A percentile compares a stretch with the other conserved stretches of the same genome.
These are phyloP conservation scores for Monosporozyma solicola DNA, from an alignment of 805 yeast species.

Conservation along the genomic window DNA sequence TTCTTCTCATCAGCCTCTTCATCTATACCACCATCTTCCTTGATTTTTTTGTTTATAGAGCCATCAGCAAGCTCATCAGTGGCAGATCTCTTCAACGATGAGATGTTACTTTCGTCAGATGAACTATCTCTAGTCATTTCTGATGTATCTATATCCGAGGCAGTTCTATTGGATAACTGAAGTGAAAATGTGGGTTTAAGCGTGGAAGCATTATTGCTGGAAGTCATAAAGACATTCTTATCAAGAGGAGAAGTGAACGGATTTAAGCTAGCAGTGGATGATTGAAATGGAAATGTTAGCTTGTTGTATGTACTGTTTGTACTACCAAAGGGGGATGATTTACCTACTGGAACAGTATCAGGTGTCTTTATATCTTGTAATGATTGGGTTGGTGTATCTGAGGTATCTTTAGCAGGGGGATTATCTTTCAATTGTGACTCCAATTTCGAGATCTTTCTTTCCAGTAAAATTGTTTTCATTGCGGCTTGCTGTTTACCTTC, in stretches of 20 bases:
- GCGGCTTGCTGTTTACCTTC: conserved; percentile 17
- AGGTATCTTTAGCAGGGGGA: not conserved
- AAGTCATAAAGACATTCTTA: not conserved
- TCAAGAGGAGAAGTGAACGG: conserved; percentile 2
- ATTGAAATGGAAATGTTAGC: conserved; percentile 2
- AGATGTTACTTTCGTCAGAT: not conserved
- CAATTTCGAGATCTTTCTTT: conserved; percentile 23
- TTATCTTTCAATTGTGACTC: conserved; percentile 8
- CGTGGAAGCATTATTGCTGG: conserved; percentile 1
- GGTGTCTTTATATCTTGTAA: not conserved
- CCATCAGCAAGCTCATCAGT: conserved; percentile 3
- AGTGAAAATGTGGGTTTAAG: conserved; percentile 7
- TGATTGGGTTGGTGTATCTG: not conserved
- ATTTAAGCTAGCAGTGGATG: not conserved
- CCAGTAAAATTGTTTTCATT: conserved; percentile 20
- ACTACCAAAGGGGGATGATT: not conserved
- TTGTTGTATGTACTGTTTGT: not conserved
- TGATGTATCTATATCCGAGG: not conserved
- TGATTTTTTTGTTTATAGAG: not conserved
- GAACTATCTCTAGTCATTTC: conserved; percentile 2
- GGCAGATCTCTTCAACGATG: conserved; percentile 10
- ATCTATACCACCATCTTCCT: not conserved
- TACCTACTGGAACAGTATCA: not conserved
- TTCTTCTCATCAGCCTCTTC: not conserved
- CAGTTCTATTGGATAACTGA: not conserved